Evolutionary conservation across 257 asterid genomes (phyloP).

Genomic region (Dorcoceras hygrometricum): DNA sequence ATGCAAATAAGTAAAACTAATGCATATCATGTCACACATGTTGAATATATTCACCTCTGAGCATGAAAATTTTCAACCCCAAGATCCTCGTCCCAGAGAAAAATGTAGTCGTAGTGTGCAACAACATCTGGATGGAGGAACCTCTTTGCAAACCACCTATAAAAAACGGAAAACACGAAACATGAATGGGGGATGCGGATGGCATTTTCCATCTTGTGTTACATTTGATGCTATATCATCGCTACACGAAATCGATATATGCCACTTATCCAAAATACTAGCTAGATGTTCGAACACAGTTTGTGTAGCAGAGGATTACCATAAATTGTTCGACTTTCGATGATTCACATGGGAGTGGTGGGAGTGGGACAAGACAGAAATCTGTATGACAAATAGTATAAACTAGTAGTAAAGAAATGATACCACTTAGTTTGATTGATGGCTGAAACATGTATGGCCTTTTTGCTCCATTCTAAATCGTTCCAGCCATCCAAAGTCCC

Average conservation of each 20-base stretch:
- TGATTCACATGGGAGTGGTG: no score
- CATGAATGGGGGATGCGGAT: not conserved
- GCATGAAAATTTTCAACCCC: conserved; percentile 63
- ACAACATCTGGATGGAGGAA: conserved; percentile 80
- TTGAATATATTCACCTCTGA: conserved; percentile 42
- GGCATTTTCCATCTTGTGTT: not conserved
- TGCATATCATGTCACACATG: not conserved
- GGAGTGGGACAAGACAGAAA: not conserved
- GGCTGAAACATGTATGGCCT: conserved; percentile 62
- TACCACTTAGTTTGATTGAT: conserved; percentile 80
- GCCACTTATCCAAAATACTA: not conserved
- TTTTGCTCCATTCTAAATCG: conserved; percentile 59
- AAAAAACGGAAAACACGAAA: conserved; percentile 1
- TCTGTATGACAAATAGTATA: not conserved
- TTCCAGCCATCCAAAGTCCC: conserved; percentile 69
- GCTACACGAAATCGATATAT: no score
- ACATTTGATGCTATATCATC: no score
- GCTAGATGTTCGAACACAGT: not conserved
- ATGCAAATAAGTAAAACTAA: no score
- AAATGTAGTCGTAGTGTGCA: conserved; percentile 53
- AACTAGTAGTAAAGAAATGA: not conserved
- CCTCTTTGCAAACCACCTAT: conserved; percentile 91
- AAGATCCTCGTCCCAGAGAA: conserved; percentile 91
- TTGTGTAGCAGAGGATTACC: not conserved
- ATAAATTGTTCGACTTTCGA: not conserved